Base-by-base conservation (phyloP, 2,329 filamentous ascomycete genomes). In the Davidsoniella virescens region DNA sequence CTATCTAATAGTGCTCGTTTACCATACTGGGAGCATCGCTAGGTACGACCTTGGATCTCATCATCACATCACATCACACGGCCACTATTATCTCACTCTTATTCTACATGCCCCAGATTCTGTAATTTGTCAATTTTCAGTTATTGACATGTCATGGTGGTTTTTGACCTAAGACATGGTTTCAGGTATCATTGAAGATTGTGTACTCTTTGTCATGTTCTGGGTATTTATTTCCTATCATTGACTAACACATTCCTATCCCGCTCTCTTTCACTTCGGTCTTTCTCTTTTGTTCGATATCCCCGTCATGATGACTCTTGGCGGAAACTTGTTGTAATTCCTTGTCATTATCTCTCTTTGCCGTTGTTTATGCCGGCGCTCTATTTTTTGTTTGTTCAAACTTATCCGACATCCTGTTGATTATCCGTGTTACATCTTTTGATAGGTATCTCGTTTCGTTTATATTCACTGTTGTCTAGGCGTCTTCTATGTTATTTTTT, bases 381-480 rank as follows among this genome's bases (percentile, higher is more conserved):
- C 37, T 49, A 26, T 14, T 47, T 52, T 39, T 23, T 33, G 3
- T 33, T 33, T 12, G 8, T 33, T 33, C 12, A 9, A 12, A 33
- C 7, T 9, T 33, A 9, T 33, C 5, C 29, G 12, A 8, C 29
- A 33, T 33, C 29, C 33, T 46, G n/a, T 54, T 26, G 42, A 33
- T 3, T 53, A 45, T 52, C 44, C n/a, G 49, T 47, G 23, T 53
- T 41, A 49, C 45, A 49, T 53, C n/a, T 33, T 39, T 33, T 5
- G 33, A 37, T 33, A 33, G 29, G 29, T 33, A 44, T 33, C 20
- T 23, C 18, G 52, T 44, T 44, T 48, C 48, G 33, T 44, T 49
- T 51, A 41, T 42, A 49, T 50, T 53, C 54, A 51, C 56, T 54
- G 3, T n/a, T 39, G 44, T 56, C 47, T 44, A 56, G 39, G 39